Conservation (phyloP, 495 filamentous ascomycete species). For the Talaromyces liani region DNA sequence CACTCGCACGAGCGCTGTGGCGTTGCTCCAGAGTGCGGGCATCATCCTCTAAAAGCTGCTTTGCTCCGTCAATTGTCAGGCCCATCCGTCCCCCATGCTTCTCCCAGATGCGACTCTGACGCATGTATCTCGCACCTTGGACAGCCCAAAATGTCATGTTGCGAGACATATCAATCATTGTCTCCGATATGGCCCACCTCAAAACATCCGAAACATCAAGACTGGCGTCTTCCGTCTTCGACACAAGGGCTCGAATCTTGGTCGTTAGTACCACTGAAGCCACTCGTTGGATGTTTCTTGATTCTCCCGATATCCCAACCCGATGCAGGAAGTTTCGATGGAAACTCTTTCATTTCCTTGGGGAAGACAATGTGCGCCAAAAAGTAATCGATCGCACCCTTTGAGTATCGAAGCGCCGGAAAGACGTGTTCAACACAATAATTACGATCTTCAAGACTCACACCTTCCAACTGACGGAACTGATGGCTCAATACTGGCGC, state of each 20-base stretch:
- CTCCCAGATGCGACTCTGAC: constrained; percentile 17
- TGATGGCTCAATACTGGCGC: constrained; percentile 23
- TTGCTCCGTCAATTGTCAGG: not conserved
- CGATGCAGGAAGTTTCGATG: constrained; percentile 57
- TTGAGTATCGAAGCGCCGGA: constrained; percentile 43
- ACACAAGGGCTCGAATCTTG: constrained; percentile 3
- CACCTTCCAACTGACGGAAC: constrained; percentile 40
- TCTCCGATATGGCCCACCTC: constrained; percentile 51
- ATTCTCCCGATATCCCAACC: constrained; percentile 58
- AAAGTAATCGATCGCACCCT: constrained; percentile 54
- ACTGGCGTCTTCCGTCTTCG: constrained; percentile 21
- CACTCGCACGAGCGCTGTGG: not conserved
- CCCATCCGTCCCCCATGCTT: not conserved
- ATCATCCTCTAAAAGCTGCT: not conserved
- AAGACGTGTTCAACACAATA: constrained; percentile 38
- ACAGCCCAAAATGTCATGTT: constrained; percentile 52
- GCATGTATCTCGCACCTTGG: constrained; percentile 46
- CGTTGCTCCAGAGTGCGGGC: not conserved
- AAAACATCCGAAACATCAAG: constrained; percentile 46
- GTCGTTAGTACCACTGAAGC: constrained; percentile 69
- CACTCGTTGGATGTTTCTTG: constrained; percentile 46
- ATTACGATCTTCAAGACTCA: constrained; percentile 52
- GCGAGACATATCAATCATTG: constrained; percentile 37
- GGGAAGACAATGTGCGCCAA: constrained; percentile 57
- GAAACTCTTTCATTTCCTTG: constrained; percentile 57